These are phyloP conservation scores for Fusarium subtropicale DNA, from an alignment of 2,329 filamentous ascomycete species.

Conservation along the genomic window DNA sequence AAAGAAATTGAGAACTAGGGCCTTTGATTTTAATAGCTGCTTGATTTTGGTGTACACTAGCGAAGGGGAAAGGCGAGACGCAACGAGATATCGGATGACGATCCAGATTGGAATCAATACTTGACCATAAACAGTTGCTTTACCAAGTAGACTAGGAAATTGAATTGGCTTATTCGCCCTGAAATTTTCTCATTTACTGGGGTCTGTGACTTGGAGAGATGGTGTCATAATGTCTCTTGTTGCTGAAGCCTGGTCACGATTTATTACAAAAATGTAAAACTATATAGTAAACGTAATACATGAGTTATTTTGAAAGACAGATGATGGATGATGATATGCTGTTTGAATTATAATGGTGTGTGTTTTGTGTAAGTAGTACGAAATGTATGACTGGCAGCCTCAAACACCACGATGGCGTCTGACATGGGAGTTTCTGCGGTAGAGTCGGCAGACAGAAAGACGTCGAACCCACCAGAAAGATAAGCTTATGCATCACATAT, in stretches of 20 bases:
- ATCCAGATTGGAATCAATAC: conserved; percentile 47
- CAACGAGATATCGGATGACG: conserved; percentile 44
- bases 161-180: conserved; percentile 41
- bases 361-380: neutral
- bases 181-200: conserved; percentile 26
- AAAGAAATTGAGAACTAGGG: conserved; percentile 16
- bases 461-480: conserved; percentile 27
- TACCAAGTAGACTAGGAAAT: conserved; percentile 41
- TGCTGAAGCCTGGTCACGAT: neutral
- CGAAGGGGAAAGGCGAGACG: conserved; percentile 27
- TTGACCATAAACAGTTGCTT: conserved; percentile 26
- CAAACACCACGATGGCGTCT: neutral
- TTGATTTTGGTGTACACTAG: conserved; percentile 45
- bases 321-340: no score
- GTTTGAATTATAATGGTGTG: neutral
- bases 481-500: conserved; percentile 10
- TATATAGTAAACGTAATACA: neutral
- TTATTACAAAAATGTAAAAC: neutral
- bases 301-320: neutral
- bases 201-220: conserved; percentile 8
- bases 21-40: conserved; percentile 44
- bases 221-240: neutral
- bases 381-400: neutral
- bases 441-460: conserved; percentile 18
- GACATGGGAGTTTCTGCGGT: neutral